Conservation (phyloP, 2,329 filamentous ascomycete species). For the Venturia pyrina region DNA sequence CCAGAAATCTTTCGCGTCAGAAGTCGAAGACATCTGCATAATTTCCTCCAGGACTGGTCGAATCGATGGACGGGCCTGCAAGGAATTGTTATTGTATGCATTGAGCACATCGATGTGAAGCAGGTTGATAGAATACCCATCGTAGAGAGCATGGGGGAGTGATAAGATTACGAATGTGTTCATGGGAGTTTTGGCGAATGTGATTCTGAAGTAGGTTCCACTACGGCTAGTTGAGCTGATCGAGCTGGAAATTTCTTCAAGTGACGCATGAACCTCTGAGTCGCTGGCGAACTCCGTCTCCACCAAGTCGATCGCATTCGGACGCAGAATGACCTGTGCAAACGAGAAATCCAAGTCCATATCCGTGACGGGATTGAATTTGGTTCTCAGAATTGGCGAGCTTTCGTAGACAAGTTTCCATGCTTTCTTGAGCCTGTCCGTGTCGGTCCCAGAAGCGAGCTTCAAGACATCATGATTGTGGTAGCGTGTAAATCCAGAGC, state of each 20-base stretch:
- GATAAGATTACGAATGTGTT: constrained; percentile 50
- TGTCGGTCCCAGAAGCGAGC: constrained; percentile 45
- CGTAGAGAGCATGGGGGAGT: constrained; percentile 79
- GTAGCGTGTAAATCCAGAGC: constrained; percentile 64
- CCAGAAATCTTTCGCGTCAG: constrained; percentile 58
- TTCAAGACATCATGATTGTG: constrained; percentile 76
- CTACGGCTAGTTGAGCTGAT: constrained; percentile 2
- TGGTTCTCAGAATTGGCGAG: constrained; percentile 66
- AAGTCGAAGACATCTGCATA: constrained; percentile 32
- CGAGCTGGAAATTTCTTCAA: constrained; percentile 28
- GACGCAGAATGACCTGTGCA: constrained; percentile 42
- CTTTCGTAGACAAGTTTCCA: constrained; percentile 50
- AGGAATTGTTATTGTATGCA: constrained; percentile 46
- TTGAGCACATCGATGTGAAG: constrained; percentile 59
- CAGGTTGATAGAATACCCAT: constrained; percentile 72
- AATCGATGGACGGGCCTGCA: constrained; percentile 35
- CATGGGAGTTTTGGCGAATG: constrained; percentile 24
- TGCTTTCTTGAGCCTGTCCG: constrained; percentile 46
- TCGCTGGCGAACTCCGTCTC: constrained; percentile 17
- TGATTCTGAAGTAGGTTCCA: constrained; percentile 26
- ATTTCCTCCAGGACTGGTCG: constrained; percentile 47
- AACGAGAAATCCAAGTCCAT: constrained; percentile 44
- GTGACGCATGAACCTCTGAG: constrained; percentile 22
- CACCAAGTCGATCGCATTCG: constrained; percentile 26
- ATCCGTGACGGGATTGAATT: constrained; percentile 58